A percentile compares a stretch with the other conserved stretches of the same genome.
These are phyloP conservation scores for Naegleria gruberi DNA, from an alignment of 208 protist species.

Conservation along the genomic window DNA sequence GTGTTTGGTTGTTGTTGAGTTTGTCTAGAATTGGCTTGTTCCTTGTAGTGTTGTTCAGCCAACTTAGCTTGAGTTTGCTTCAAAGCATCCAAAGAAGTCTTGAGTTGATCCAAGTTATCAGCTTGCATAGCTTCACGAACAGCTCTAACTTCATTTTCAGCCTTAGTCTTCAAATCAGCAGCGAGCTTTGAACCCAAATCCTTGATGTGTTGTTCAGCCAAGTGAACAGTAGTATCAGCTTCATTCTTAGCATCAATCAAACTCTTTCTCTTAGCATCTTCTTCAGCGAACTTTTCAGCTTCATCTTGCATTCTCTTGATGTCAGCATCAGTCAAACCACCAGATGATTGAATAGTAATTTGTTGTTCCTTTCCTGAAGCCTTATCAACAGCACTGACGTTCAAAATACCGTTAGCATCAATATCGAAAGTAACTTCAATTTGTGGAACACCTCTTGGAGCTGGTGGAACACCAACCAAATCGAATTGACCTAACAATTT, in stretches of 20 bases:
- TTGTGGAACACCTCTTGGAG: constrained; percentile 81
- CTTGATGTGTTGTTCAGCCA: constrained; percentile 58
- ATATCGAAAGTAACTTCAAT: constrained; percentile 96
- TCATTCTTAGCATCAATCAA: constrained; percentile 69
- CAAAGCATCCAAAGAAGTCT: background rate
- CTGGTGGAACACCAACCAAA: constrained; percentile 76
- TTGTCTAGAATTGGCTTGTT: background rate
- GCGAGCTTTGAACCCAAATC: constrained; percentile 29
- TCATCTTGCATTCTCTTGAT: constrained; percentile 77
- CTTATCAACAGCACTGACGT: constrained; percentile 90
- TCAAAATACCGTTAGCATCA: constrained; percentile 93
- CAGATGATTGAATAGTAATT: constrained; percentile 85
- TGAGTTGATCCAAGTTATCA: background rate
- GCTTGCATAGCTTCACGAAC: background rate
- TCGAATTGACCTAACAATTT: constrained; percentile 89
- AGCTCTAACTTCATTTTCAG: background rate
- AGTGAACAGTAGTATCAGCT: constrained; percentile 56
- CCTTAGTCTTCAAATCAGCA: background rate
- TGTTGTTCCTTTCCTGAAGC: constrained; percentile 79
- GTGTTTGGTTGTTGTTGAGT: background rate
- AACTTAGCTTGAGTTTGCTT: background rate
- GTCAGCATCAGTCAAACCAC: constrained; percentile 61
- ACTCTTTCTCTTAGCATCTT: constrained; percentile 60
- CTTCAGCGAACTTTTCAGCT: constrained; percentile 61
- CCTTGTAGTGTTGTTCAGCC: background rate